These are phyloP conservation scores for Lentinus tigrinus DNA, from an alignment of 768 basidiomycete species.

Conservation along the genomic window DNA sequence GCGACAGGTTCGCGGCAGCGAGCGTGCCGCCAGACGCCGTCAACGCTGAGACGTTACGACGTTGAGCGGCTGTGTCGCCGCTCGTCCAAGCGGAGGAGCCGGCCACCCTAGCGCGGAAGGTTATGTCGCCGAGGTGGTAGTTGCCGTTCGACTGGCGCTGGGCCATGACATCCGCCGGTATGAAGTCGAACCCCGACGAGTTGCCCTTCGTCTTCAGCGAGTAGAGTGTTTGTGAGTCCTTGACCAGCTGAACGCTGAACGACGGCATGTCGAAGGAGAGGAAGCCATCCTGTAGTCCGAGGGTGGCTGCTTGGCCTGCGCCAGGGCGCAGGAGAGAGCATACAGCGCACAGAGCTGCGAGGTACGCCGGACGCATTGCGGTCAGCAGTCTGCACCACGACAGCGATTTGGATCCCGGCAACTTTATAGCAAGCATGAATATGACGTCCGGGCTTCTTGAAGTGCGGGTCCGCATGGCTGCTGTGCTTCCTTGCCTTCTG, in stretches of 20 bases:
- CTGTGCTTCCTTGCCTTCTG: background rate
- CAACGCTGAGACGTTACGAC: constrained; percentile 38
- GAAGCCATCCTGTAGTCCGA: constrained; percentile 49
- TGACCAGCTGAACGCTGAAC: constrained; percentile 48
- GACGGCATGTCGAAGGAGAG: constrained; percentile 43
- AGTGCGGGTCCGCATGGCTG: background rate
- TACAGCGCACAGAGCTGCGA: background rate
- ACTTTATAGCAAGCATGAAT: background rate
- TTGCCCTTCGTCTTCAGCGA: constrained; percentile 41
- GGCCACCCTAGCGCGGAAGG: constrained; percentile 46
- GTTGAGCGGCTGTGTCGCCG: constrained; percentile 44
- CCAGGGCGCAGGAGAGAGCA: background rate
- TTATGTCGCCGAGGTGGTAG: constrained; percentile 57
- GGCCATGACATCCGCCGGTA: constrained; percentile 51
- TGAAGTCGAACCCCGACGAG: constrained; percentile 46
- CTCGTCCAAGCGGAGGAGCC: constrained; percentile 46
- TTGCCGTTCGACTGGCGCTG: constrained; percentile 45
- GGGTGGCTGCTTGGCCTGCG: constrained; percentile 25
- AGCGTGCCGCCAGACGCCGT: constrained; percentile 43
- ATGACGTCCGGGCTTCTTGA: background rate
- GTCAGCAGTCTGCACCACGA: background rate
- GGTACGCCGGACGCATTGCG: background rate
- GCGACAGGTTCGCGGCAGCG: constrained; percentile 48
- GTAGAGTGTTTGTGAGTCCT: constrained; percentile 56
- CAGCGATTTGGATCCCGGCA: background rate